A percentile compares a stretch with the other conserved stretches of the same genome.
Conservation (phyloP, 495 filamentous ascomycete species). For the Parmelia sp. region DNA sequence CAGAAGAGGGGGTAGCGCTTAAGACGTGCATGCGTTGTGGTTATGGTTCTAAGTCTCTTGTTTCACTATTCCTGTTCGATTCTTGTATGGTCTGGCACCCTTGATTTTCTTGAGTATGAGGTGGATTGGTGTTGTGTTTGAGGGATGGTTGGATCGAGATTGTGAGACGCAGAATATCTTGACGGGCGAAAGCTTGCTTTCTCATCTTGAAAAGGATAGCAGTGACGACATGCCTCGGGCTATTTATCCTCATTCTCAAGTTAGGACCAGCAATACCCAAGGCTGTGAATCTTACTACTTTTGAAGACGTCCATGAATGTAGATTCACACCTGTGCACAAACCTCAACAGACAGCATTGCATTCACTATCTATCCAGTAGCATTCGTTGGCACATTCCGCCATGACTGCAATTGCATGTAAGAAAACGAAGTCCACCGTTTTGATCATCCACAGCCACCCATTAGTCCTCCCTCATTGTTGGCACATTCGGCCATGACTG, state of each 20-base stretch:
- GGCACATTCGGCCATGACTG: no score
- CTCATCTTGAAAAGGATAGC: not conserved
- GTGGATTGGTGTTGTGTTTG: not conserved
- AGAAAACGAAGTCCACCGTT: no score
- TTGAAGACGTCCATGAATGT: no score
- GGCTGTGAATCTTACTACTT: no score
- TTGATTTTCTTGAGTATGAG: not conserved
- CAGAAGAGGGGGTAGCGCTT: not conserved
- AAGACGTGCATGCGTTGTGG: no score
- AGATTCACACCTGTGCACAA: not conserved
- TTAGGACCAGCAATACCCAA: no score
- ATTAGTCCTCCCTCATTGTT: not conserved
- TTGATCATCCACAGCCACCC: not conserved
- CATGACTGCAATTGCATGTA: not conserved
- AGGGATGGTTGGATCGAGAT: not conserved
- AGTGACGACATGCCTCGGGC: not conserved
- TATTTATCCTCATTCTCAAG: not conserved
- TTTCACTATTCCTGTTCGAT: not conserved
- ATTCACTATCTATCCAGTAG: not conserved
- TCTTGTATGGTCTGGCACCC: not conserved
- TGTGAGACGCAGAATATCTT: not conserved
- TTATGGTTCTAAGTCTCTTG: no score
- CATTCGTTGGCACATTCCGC: not conserved
- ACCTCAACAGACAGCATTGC: not conserved
- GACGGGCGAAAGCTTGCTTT: not conserved